Base-by-base conservation (phyloP, 2,329 filamentous ascomycete genomes). In the Saccharata proteae region DNA sequence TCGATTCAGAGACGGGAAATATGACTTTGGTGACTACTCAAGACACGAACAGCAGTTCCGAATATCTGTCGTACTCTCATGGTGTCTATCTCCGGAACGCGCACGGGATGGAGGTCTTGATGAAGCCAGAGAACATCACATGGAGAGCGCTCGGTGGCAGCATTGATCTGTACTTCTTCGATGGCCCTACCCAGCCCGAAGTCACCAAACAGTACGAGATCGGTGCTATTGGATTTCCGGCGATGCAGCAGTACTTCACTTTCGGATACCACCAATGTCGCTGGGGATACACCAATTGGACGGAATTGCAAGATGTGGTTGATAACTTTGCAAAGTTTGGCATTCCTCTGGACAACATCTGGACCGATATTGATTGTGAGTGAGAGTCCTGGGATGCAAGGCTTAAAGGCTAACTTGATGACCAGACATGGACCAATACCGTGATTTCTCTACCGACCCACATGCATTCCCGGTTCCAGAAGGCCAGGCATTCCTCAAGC, bases 261-360 rank as follows among this genome's bases (percentile, higher is more conserved):
- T 73, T 92, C 38, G 84, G 84, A 1, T 88, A 69, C 48, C 83
- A 92, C 41, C 82, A 92, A 49, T 88, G 81, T 44, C 69, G 80
- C 37, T 90, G 82, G 75, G 83, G 82, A 1, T 90, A 90, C 49
- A 59, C 67, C 22, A 83, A 81, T 44, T 84, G 78, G 73, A 69
- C 71, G 1, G 64, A 72, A 16, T 47, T 83, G 3, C 67, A 77
- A 39, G 69, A 69, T 40, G 62, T 72, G 8, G 59, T 71, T 18
- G 55, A 66, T 28, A 64, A 61, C 30, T 71, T 67, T 49, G 61
- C 58, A 35, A 58, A 56, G 13, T 72, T 71, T 35, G 55, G 62
- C 17, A 74, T 76, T 33, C 71, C 71, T 0, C 52, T 75, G 1
- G 51, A 57, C 33, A 55, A 49, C 1, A 52, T 64, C 18, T 65